Base-by-base conservation (phyloP, 352 stramenopile genomes). In the Phytophthora quininea region DNA sequence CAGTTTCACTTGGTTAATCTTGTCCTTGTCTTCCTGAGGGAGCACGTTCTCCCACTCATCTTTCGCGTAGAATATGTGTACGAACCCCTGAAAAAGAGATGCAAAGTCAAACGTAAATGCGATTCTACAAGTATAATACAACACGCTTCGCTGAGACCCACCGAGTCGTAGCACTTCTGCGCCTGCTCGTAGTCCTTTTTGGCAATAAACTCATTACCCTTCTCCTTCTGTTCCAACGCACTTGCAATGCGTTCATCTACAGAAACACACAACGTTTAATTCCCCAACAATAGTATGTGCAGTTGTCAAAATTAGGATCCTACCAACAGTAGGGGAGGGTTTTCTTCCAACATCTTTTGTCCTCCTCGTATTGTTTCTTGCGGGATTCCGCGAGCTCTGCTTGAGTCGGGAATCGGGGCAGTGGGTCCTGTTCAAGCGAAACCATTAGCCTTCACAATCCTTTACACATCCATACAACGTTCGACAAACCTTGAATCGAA, bases 161-260 rank as follows among this genome's bases (percentile, higher is more conserved):
- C 88, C 73, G 88, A 91, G 62, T 96, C 88, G 67, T 96, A 96
- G 64, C 87, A 86, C 62, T 92, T 93, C 70, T 96, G 88, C 0
- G 88, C 88, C 31, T 85, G 74, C 32, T 86, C 86, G 57, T 90
- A 96, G 19, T 96, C 78, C 47, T 92, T 84, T 3, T 64, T 76
- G 0, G 81, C 76, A 14, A 94, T 85, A 19, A 88, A 66, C 11
- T 69, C 72, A 45, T 96, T 96, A 12, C 88, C 88, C 48, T 92
- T 89, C 38, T 94, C 86, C 52, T 96, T 96, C 53, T 90, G 78
- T 52, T 93, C 84, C 52, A 87, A 58, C 7, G 88, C 87, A 59
- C 69, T 79, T 12, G 68, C 66, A 54, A 94, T 76, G 12, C 88
- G 84, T 33, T 94, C 88, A 57, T 94, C 88, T 95, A 43, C n/a